Conservation (phyloP, 2,329 filamentous ascomycete species). For the Penicillium thymicola region DNA sequence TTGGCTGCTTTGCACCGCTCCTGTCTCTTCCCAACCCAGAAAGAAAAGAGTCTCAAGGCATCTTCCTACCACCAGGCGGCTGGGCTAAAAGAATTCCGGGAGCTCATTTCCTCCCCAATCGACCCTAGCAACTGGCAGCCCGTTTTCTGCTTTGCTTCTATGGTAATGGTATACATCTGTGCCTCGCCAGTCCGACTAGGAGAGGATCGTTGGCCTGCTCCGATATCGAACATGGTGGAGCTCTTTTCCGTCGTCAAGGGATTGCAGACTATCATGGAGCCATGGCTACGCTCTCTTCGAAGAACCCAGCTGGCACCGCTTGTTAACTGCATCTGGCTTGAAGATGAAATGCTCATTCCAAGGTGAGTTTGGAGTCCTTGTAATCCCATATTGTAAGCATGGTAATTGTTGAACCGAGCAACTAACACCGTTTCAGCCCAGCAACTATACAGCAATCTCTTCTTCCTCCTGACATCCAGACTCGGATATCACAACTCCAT, state of each 20-base stretch:
- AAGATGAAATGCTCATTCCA: constrained; percentile 11
- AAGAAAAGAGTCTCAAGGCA: constrained; percentile 15
- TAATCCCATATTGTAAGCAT: no score
- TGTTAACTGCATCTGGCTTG: constrained; percentile 14
- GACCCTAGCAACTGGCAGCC: constrained; percentile 20
- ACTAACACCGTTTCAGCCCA: constrained; percentile 5
- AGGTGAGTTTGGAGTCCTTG: constrained; percentile 6
- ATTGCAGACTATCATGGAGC: constrained; percentile 18
- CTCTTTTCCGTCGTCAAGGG: constrained; percentile 19
- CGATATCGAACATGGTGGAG: constrained; percentile 17
- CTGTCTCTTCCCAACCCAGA: constrained; percentile 13
- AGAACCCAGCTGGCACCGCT: constrained; percentile 17
- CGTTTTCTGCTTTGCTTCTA: constrained; percentile 20
- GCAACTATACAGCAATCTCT: constrained; percentile 11
- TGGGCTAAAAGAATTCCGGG: constrained; percentile 19
- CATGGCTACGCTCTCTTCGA: constrained; percentile 12
- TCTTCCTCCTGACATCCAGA: constrained; percentile 16
- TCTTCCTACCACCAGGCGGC: constrained; percentile 17
- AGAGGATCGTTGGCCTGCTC: constrained; percentile 13
- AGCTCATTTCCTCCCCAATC: constrained; percentile 17
- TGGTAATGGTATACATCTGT: constrained; percentile 16
- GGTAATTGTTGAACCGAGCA: neutral
- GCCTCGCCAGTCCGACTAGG: constrained; percentile 11
- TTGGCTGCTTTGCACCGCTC: constrained; percentile 29
- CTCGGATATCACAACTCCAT: constrained; percentile 11